These are phyloP conservation scores for Globisporangium spiculum DNA, from an alignment of 352 stramenopile species.

Conservation along the genomic window DNA sequence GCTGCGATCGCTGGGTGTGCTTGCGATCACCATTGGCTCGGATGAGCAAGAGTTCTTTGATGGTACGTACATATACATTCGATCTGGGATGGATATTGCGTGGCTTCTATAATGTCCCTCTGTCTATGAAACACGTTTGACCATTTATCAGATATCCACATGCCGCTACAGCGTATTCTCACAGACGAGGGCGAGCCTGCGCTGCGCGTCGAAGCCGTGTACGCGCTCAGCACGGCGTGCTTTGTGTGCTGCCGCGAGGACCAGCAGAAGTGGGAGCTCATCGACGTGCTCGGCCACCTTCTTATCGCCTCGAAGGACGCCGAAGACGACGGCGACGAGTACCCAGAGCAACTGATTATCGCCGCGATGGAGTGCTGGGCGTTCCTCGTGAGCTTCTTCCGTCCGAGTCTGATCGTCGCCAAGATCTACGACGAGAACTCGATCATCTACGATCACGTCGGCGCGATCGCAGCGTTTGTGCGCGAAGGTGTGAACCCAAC, in stretches of 20 bases:
- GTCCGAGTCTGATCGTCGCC: conserved; percentile 36
- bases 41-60: conserved; percentile 57
- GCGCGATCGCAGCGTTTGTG: conserved; percentile 47
- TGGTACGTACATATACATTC: conserved; percentile 8
- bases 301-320: conserved; percentile 44
- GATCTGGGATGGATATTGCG: not conserved
- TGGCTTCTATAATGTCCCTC: not conserved
- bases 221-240: conserved; percentile 53
- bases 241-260: conserved; percentile 61
- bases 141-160: conserved; percentile 24
- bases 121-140: not conserved
- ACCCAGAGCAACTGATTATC: conserved; percentile 42
- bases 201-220: conserved; percentile 48
- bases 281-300: conserved; percentile 48
- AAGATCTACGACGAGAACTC: conserved; percentile 50
- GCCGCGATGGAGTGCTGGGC: conserved; percentile 67
- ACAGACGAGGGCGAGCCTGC: conserved; percentile 38
- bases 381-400: conserved; percentile 52
- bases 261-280: conserved; percentile 53
- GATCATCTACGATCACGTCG: conserved; percentile 49
- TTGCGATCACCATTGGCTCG: conserved; percentile 52
- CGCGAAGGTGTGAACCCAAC: conserved; percentile 39
- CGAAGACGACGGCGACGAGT: conserved; percentile 47
- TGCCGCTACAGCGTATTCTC: conserved; percentile 43
- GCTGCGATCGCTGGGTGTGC: conserved; percentile 40